phyloP scores from a whole-genome alignment of 176 grass and related monocot genomes.

The Canna indica region DNA sequence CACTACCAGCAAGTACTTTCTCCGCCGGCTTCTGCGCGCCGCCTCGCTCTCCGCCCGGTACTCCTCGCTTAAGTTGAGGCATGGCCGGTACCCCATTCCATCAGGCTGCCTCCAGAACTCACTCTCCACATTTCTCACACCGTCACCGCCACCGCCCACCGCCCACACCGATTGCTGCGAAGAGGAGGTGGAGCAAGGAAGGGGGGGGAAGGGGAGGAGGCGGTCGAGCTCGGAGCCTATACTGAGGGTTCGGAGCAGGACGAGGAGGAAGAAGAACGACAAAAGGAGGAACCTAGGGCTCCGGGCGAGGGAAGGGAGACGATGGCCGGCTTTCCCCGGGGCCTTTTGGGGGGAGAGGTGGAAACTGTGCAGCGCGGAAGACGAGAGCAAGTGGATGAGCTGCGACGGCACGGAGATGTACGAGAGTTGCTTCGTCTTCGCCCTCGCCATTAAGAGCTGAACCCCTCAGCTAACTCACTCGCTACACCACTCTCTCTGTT shows the following conservation, averaged over 20 bases:
- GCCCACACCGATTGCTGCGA: neutral
- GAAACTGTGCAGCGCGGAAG: constrained; percentile 16
- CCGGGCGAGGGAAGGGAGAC: neutral
- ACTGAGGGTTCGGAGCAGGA: constrained; percentile 21
- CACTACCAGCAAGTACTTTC: constrained; percentile 9
- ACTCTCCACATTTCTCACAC: neutral
- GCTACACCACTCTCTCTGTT: neutral
- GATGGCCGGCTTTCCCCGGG: neutral
- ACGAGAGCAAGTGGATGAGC: constrained; percentile 17
- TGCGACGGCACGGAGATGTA: constrained; percentile 27
- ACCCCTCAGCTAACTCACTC: neutral
- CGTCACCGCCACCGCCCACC: neutral
- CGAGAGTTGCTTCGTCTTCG: constrained; percentile 29
- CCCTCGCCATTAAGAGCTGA: constrained; percentile 27
- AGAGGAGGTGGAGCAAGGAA: neutral
- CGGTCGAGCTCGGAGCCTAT: constrained; percentile 28
- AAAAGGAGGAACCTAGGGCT: constrained; percentile 13
- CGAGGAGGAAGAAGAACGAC: constrained; percentile 17
- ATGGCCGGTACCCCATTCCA: constrained; percentile 8
- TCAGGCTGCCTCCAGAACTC: constrained; percentile 17
- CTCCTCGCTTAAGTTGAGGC: constrained; percentile 9
- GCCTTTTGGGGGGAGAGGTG: constrained; percentile 1
- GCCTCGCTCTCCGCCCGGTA: neutral
- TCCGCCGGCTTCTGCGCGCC: neutral
- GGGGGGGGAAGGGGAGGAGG: constrained; percentile 15